Conservation (phyloP, 2,329 filamentous ascomycete species). For the Ceratocystis cacaofunesta region DNA sequence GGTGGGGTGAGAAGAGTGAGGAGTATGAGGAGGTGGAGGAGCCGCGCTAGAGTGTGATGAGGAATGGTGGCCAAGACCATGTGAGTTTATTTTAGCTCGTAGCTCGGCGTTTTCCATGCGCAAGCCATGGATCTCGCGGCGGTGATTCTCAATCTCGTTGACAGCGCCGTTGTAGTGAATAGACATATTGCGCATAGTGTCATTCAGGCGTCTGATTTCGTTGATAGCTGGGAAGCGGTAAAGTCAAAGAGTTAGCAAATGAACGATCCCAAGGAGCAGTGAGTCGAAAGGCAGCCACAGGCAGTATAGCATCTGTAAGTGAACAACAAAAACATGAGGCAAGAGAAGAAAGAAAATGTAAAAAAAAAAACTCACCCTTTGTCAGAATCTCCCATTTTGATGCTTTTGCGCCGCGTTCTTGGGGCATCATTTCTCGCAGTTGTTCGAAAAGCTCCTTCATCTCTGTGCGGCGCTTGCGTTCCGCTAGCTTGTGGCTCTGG, state of each 20-base stretch:
- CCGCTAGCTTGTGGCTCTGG: slow-evolving; percentile 72
- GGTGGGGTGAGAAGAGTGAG: slow-evolving; percentile 14
- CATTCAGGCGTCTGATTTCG: slow-evolving; percentile 42
- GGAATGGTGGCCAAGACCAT: not conserved
- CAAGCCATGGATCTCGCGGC: slow-evolving; percentile 34
- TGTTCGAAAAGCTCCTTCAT: slow-evolving; percentile 83
- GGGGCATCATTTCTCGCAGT: slow-evolving; percentile 61
- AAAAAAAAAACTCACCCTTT: slow-evolving; percentile 45
- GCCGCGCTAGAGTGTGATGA: slow-evolving; percentile 20
- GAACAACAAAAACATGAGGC: not conserved
- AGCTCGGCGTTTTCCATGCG: slow-evolving; percentile 36
- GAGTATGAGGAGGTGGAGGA: slow-evolving; percentile 22
- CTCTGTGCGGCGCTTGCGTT: slow-evolving; percentile 68
- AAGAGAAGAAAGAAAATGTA: not conserved
- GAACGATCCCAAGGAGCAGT: not conserved
- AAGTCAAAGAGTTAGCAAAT: slow-evolving; percentile 9
- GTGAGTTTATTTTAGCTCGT: slow-evolving; percentile 24
- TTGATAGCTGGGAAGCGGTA: slow-evolving; percentile 36
- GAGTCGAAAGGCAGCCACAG: too few species aligned
- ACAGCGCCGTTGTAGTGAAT: slow-evolving; percentile 29
- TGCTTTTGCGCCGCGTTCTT: slow-evolving; percentile 68
- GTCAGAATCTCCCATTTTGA: slow-evolving; percentile 84
- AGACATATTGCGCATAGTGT: slow-evolving; percentile 33
- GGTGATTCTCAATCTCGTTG: slow-evolving; percentile 34
- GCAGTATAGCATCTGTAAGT: too few species aligned